Percentiles rank a stretch among this genome's conserved stretches.
Evolutionary conservation across 2,329 filamentous ascomycete genomes (phyloP).

Genomic region (Daldinia sp.): DNA sequence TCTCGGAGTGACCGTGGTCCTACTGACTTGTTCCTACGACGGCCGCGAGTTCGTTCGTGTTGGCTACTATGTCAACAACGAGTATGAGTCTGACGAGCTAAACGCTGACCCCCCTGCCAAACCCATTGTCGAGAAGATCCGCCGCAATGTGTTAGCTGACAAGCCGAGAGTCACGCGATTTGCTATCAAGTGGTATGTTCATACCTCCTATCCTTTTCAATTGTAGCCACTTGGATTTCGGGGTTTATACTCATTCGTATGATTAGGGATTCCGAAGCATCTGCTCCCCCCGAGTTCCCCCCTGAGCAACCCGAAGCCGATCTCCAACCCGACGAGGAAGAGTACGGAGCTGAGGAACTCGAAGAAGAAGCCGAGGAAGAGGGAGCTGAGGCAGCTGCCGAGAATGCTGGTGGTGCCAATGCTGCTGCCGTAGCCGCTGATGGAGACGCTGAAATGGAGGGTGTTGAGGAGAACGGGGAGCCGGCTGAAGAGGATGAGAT

Average conservation of each 20-base stretch:
- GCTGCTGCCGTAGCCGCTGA: constrained; percentile 61
- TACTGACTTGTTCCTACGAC: constrained; percentile 96
- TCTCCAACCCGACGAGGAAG: constrained; percentile 82
- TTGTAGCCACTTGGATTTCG: background rate
- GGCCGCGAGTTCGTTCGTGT: constrained; percentile 97
- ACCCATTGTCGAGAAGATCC: constrained; percentile 91
- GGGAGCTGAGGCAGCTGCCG: constrained; percentile 64
- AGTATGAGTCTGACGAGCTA: constrained; percentile 94
- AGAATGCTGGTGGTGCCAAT: constrained; percentile 58
- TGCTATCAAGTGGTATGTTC: constrained; percentile 93
- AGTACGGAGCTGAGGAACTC: constrained; percentile 91
- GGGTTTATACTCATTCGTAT: constrained; percentile 42
- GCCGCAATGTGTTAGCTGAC: constrained; percentile 92
- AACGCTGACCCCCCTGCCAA: constrained; percentile 90
- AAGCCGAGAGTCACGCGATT: constrained; percentile 98
- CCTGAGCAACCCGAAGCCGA: constrained; percentile 98
- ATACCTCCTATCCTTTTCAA: background rate
- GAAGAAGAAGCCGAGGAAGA: constrained; percentile 73
- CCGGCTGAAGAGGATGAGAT: constrained; percentile 71
- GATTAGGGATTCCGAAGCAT: constrained; percentile 93
- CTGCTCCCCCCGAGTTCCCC: constrained; percentile 93
- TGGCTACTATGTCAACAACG: constrained; percentile 99
- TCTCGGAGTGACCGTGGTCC: constrained; percentile 94
- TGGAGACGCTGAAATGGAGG: constrained; percentile 79
- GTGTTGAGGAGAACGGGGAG: constrained; percentile 60